A percentile compares a stretch with the other conserved stretches of the same genome.
Evolutionary conservation across 1,284 basidiomycete species (phyloP).

Genomic region (Ceratorhiza oryzae-sativae): DNA sequence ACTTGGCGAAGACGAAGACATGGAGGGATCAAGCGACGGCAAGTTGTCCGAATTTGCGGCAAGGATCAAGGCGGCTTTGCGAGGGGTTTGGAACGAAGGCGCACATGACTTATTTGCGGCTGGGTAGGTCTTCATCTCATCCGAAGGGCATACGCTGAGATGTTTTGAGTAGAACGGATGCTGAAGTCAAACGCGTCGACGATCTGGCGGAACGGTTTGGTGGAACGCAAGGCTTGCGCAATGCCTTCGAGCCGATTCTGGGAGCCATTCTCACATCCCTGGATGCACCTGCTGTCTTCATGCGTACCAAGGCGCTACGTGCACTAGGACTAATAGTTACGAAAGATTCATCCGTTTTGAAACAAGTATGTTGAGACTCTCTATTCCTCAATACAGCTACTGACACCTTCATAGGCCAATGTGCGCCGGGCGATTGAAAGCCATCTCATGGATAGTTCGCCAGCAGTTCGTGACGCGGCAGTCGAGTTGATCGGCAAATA

Average conservation of each 20-base stretch:
- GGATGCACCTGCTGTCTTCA: conserved; percentile 82
- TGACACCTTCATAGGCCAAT: conserved; percentile 58
- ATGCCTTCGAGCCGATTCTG: conserved; percentile 81
- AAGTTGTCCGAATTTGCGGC: conserved; percentile 59
- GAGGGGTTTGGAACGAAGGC: conserved; percentile 71
- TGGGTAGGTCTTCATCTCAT: conserved; percentile 59
- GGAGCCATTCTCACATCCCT: conserved; percentile 76
- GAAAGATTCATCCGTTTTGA: conserved; percentile 83
- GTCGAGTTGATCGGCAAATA: conserved; percentile 96
- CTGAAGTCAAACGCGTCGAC: conserved; percentile 71
- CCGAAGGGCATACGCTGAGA: neutral
- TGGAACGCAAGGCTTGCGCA: conserved; percentile 72
- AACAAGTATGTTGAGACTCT: conserved; percentile 60
- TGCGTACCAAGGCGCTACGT: conserved; percentile 88
- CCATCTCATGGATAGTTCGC: conserved; percentile 87
- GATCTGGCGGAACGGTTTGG: conserved; percentile 76
- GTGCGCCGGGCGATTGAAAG: conserved; percentile 86
- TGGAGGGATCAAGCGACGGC: conserved; percentile 46
- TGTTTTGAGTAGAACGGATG: conserved; percentile 60
- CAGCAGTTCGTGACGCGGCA: conserved; percentile 93
- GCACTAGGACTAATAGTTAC: conserved; percentile 86
- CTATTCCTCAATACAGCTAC: neutral
- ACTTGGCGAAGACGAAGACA: conserved; percentile 47
- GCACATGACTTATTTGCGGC: conserved; percentile 74
- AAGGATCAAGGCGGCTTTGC: conserved; percentile 65